Percentiles rank a stretch among this genome's conserved stretches.
phyloP scores from a whole-genome alignment of 2,329 filamentous ascomycete genomes.

The Talaromyces pinophilus region DNA sequence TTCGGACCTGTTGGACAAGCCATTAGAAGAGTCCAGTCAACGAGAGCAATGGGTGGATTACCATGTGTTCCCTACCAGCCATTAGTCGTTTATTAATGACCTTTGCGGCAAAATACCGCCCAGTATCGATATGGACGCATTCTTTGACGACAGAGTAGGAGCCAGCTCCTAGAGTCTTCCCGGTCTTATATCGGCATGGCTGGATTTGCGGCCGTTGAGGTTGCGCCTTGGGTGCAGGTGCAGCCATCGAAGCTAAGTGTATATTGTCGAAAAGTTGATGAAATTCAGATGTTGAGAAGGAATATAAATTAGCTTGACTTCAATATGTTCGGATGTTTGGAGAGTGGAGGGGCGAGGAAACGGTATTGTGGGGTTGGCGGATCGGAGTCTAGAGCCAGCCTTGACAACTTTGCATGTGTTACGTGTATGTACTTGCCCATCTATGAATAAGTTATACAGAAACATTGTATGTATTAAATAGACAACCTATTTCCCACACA shows the following conservation, averaged over 20 bases:
- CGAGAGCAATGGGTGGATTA: constrained; percentile 39
- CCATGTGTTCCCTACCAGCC: constrained; percentile 98
- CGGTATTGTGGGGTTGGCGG: constrained; percentile 1
- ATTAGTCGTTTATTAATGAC: constrained; percentile 99
- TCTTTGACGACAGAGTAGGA: constrained; percentile 99
- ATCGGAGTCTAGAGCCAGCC: background rate
- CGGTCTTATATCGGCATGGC: constrained; percentile 97
- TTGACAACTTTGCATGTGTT: background rate
- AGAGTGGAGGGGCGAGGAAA: background rate
- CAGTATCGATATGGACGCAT: constrained; percentile 97
- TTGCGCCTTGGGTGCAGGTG: constrained; percentile 19
- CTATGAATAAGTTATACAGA: background rate
- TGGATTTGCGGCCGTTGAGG: constrained; percentile 67
- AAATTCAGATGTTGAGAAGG: background rate
- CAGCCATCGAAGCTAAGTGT: constrained; percentile 12
- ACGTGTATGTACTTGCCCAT: no score
- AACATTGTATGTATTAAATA: background rate
- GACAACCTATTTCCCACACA: background rate
- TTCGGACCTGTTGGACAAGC: constrained; percentile 68
- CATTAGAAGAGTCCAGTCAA: background rate
- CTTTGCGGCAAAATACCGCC: constrained; percentile 96
- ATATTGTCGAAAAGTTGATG: background rate
- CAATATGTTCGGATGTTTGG: background rate
- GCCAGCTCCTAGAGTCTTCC: constrained; percentile 93
- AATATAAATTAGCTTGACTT: constrained; percentile 1